Evolutionary conservation across 2,329 filamentous ascomycete genomes (phyloP).

Genomic region (Chrysoporthe cubensis): DNA sequence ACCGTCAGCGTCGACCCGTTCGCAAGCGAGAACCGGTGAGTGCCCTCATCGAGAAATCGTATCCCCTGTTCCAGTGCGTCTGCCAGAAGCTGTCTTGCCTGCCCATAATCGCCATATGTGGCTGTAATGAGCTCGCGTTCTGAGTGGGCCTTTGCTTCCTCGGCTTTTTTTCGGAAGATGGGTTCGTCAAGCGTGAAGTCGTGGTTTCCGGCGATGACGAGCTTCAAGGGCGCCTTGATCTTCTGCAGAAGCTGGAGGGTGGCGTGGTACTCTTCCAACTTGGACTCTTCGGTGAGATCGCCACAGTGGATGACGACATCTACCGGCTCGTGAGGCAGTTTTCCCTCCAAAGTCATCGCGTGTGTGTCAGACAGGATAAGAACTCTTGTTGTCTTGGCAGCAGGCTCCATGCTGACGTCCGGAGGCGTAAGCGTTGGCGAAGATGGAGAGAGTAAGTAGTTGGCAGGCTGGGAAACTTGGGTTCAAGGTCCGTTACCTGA

Average conservation of each 20-base stretch:
- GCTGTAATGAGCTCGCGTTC: conserved; percentile 32
- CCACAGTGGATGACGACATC: conserved; percentile 59
- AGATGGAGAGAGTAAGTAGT: neutral
- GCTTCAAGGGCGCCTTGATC: conserved; percentile 54
- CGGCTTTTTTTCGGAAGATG: conserved; percentile 37
- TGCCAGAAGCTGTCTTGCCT: conserved; percentile 45
- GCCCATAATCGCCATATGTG: conserved; percentile 45
- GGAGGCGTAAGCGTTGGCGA: neutral
- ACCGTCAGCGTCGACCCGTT: conserved; percentile 55
- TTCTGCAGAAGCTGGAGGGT: conserved; percentile 47
- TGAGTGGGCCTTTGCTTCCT: conserved; percentile 18
- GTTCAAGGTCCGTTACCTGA: neutral
- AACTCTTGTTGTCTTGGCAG: neutral
- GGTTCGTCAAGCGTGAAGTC: conserved; percentile 47
- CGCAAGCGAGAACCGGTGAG: conserved; percentile 47
- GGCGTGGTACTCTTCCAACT: conserved; percentile 43
- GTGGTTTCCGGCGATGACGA: conserved; percentile 61
- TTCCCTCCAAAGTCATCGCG: conserved; percentile 32
- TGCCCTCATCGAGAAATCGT: conserved; percentile 54
- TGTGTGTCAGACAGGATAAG: conserved; percentile 54
- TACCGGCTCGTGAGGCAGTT: conserved; percentile 30
- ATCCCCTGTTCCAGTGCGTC: conserved; percentile 45
- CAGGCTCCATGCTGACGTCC: neutral
- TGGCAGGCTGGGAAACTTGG: neutral
- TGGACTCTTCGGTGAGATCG: conserved; percentile 51